Conservation (phyloP, 2,329 filamentous ascomycete genomes). For the Talaromyces sp. region DNA sequence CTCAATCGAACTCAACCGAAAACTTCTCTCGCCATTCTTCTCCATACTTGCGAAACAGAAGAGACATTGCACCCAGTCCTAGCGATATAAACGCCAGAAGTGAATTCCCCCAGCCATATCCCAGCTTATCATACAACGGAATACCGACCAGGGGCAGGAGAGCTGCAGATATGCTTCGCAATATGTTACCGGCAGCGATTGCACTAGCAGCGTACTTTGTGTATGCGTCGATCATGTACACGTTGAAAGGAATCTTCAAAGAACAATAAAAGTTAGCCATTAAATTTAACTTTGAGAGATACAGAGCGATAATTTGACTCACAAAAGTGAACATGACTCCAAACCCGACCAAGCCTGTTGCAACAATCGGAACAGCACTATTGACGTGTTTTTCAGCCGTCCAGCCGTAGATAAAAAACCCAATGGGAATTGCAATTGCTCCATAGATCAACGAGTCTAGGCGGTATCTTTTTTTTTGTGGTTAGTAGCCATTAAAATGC, state of each 20-base stretch:
- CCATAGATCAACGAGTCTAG: conserved; percentile 45
- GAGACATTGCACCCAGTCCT: conserved; percentile 39
- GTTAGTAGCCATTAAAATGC: neutral
- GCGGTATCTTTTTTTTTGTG: conserved; percentile 19
- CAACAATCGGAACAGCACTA: conserved; percentile 59
- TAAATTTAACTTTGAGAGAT: neutral
- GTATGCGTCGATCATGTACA: conserved; percentile 57
- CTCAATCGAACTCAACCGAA: neutral
- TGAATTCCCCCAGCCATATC: conserved; percentile 49
- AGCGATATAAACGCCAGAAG: conserved; percentile 55
- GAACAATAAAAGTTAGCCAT: neutral
- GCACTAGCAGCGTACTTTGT: conserved; percentile 45
- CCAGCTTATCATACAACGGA: conserved; percentile 43
- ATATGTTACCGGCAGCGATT: conserved; percentile 51
- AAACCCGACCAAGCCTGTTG: conserved; percentile 50
- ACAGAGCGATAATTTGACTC: conserved; percentile 11
- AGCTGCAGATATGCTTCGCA: conserved; percentile 54
- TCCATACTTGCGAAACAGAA: conserved; percentile 32
- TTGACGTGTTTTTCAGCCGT: conserved; percentile 48
- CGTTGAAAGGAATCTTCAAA: conserved; percentile 39
- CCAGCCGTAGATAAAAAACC: conserved; percentile 58
- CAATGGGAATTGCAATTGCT: conserved; percentile 50
- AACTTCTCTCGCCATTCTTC: conserved; percentile 13
- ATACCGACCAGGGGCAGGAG: conserved; percentile 58
- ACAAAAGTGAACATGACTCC: conserved; percentile 54